Conservation (phyloP, 495 filamentous ascomycete species). For the Trichoderma parareesei region DNA sequence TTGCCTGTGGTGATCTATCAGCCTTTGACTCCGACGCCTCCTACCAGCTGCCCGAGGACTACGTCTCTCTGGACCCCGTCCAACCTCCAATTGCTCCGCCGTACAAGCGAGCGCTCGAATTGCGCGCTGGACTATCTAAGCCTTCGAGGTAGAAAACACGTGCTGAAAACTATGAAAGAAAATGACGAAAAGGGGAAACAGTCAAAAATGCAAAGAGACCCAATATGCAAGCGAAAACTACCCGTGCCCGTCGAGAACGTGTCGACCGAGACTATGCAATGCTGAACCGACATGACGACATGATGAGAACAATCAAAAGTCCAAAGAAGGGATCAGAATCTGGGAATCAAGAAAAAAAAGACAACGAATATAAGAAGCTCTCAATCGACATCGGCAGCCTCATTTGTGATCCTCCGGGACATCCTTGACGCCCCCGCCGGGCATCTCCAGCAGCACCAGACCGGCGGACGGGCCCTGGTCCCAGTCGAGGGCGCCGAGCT, state of each 20-base stretch:
- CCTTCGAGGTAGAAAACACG: not conserved
- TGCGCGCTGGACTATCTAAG: constrained; percentile 36
- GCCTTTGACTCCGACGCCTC: constrained; percentile 91
- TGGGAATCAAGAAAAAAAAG: constrained; percentile 76
- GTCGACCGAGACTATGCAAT: constrained; percentile 5
- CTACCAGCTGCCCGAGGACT: constrained; percentile 67
- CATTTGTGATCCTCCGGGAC: constrained; percentile 9
- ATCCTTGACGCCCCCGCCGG: constrained; percentile 15
- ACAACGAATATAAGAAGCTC: constrained; percentile 40
- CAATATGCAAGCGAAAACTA: constrained; percentile 1
- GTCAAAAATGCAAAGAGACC: not conserved
- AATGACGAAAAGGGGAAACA: not conserved
- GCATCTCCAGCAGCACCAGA: constrained; percentile 26
- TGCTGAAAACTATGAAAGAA: not conserved
- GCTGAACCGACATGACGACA: not conserved
- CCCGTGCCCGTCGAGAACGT: not conserved
- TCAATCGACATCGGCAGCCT: not conserved
- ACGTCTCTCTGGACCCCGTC: constrained; percentile 81
- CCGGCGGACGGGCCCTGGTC: constrained; percentile 17
- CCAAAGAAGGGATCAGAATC: constrained; percentile 69
- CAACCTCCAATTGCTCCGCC: constrained; percentile 94
- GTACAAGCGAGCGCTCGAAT: constrained; percentile 82
- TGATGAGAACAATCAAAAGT: constrained; percentile 17
- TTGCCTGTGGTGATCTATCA: constrained; percentile 93
- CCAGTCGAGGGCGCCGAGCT: constrained; percentile 37